Evolutionary conservation across 2,329 filamentous ascomycete genomes (phyloP).

Genomic region (Colletotrichum camelliae): DNA sequence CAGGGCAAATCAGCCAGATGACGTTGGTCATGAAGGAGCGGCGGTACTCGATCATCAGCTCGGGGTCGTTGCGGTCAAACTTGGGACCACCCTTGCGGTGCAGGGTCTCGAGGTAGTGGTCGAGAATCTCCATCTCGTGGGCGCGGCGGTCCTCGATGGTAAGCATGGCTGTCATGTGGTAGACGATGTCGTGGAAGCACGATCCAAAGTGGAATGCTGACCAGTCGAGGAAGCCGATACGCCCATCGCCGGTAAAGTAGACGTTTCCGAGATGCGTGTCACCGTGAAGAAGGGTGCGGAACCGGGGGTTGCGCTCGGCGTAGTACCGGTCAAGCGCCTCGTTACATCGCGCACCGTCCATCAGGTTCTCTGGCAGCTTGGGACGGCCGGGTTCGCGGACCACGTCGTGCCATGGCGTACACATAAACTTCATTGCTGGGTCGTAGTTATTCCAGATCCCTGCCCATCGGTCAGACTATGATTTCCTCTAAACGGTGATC

Average conservation of each 20-base stretch:
- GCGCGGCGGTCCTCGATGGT: slow-evolving; percentile 43
- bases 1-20: slow-evolving; percentile 26
- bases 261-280: slow-evolving; percentile 49
- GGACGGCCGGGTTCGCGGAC: slow-evolving; percentile 34
- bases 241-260: slow-evolving; percentile 40
- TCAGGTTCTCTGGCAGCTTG: slow-evolving; percentile 39
- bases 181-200: slow-evolving; percentile 47
- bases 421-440: slow-evolving; percentile 38
- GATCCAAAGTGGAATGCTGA: slow-evolving; percentile 44
- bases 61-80: slow-evolving; percentile 29
- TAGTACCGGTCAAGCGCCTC: slow-evolving; percentile 41
- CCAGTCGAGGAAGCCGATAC: slow-evolving; percentile 47
- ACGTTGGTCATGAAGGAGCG: slow-evolving; percentile 37
- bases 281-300: slow-evolving; percentile 43
- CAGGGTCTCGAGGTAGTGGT: slow-evolving; percentile 39
- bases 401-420: slow-evolving; percentile 17
- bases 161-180: slow-evolving; percentile 43
- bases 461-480: neutral
- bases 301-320: slow-evolving; percentile 39
- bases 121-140: slow-evolving; percentile 42
- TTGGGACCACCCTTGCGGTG: slow-evolving; percentile 36
- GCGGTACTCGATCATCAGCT: slow-evolving; percentile 5
- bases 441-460: slow-evolving; percentile 40
- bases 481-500: neutral
- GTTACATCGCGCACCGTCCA: slow-evolving; percentile 38